Percentiles rank a stretch among this genome's conserved stretches.
Evolutionary conservation across 441 rosid species (phyloP).

Genomic region (Sinapis alba): DNA sequence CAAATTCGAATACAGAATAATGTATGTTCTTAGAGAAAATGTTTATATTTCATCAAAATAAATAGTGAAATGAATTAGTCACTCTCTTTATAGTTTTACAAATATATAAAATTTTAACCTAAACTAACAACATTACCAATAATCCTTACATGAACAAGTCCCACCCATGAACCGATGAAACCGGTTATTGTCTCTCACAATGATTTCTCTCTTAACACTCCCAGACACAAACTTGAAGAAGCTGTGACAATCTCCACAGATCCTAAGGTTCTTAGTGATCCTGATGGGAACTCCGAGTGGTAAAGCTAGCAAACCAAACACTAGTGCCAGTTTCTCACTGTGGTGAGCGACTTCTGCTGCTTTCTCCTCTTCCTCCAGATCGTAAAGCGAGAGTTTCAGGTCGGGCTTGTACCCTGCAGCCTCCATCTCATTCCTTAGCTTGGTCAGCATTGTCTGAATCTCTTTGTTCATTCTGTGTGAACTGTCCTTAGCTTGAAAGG

Average conservation of each 20-base stretch:
- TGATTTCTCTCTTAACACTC: conserved; percentile 60
- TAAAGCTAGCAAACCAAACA: conserved; percentile 70
- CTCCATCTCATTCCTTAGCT: conserved; percentile 62
- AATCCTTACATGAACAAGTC: conserved; percentile 70
- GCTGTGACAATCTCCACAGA: conserved; percentile 87
- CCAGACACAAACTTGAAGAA: conserved; percentile 73
- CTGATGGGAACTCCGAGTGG: conserved; percentile 68
- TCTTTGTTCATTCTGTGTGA: conserved; percentile 66
- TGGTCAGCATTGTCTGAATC: conserved; percentile 58
- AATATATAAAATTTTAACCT: not conserved
- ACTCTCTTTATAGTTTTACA: not conserved
- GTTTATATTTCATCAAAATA: not conserved
- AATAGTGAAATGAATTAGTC: not conserved
- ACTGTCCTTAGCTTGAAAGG: conserved; percentile 87
- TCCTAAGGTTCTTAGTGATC: conserved; percentile 85
- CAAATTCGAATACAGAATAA: conserved; percentile 2
- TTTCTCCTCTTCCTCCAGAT: conserved; percentile 90
- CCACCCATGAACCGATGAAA: conserved; percentile 71
- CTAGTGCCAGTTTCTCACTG: conserved; percentile 86
- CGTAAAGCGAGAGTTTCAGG: conserved; percentile 62
- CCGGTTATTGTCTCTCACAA: conserved; percentile 82
- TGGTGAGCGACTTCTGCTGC: conserved; percentile 72
- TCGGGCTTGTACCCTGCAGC: conserved; percentile 74
- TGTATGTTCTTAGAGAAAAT: not conserved
- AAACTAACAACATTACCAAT: conserved; percentile 52